A percentile compares a stretch with the other conserved stretches of the same genome.
Evolutionary conservation across 306 rosid species (phyloP).

Genomic region (Fragaria ananassa): DNA sequence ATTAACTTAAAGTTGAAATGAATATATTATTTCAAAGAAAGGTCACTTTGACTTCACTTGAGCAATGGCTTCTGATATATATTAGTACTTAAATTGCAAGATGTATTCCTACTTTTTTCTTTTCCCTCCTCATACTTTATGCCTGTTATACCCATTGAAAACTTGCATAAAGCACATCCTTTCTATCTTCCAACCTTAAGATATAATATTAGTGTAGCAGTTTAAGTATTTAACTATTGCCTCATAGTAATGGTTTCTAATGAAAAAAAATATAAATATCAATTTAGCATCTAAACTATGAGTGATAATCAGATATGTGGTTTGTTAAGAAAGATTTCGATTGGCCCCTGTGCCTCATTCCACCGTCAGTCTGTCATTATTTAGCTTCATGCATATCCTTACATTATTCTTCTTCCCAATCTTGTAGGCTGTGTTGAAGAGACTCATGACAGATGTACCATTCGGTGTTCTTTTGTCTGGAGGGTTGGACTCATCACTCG

Average conservation of each 20-base stretch:
- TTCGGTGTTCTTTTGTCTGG: constrained; percentile 95
- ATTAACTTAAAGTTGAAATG: not conserved
- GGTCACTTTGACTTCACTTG: not conserved
- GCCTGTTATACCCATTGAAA: not conserved
- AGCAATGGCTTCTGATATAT: not conserved
- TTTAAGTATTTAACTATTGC: not conserved
- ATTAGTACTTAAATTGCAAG: not conserved
- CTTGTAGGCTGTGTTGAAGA: constrained; percentile 81
- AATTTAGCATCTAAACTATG: not conserved
- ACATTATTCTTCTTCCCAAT: constrained; percentile 19
- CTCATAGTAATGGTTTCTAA: not conserved
- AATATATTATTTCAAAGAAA: not conserved
- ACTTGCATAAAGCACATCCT: not conserved
- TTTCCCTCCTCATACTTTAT: not conserved
- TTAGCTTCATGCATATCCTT: constrained; percentile 9
- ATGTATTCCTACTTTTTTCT: not conserved
- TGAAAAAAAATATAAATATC: not conserved
- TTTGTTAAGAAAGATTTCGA: not conserved
- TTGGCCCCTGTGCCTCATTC: not conserved
- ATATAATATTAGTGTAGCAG: not conserved
- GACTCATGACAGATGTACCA: constrained; percentile 99
- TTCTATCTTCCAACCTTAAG: not conserved
- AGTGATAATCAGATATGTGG: not conserved
- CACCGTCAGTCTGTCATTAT: not conserved
- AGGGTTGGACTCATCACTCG: constrained; percentile 95